These are phyloP conservation scores for Colletotrichum sp. DNA, from an alignment of 2,329 filamentous ascomycete genomes.

Conservation along the genomic window DNA sequence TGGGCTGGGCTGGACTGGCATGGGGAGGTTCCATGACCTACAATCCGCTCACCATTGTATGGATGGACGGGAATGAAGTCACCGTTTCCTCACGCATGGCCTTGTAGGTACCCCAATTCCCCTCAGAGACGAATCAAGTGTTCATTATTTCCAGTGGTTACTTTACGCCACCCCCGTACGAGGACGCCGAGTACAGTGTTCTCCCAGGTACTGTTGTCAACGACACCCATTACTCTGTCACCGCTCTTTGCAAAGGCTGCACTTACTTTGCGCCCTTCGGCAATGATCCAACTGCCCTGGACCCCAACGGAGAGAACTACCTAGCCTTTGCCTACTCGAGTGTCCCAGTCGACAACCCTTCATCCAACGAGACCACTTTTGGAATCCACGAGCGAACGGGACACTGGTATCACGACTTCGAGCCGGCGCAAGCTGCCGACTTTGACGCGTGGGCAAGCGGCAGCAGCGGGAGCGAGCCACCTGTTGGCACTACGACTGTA, in stretches of 20 bases:
- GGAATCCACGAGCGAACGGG: slow-evolving; percentile 48
- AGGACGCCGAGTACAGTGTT: slow-evolving; percentile 34
- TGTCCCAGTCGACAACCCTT: slow-evolving; percentile 40
- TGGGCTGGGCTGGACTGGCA: slow-evolving; percentile 48
- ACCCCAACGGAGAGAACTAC: slow-evolving; percentile 39
- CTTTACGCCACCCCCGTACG: slow-evolving; percentile 34
- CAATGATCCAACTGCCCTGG: slow-evolving; percentile 39
- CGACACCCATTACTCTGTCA: slow-evolving; percentile 38
- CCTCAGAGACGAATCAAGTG: background rate
- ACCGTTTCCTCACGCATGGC: slow-evolving; percentile 41
- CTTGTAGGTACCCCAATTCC: slow-evolving; percentile 29
- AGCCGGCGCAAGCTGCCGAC: slow-evolving; percentile 33
- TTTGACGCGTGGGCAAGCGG: slow-evolving; percentile 33
- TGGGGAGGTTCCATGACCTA: slow-evolving; percentile 52
- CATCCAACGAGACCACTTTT: slow-evolving; percentile 39
- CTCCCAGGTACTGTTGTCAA: slow-evolving; percentile 39
- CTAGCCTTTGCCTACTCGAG: slow-evolving; percentile 45
- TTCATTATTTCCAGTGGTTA: slow-evolving; percentile 32
- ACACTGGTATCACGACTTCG: slow-evolving; percentile 44
- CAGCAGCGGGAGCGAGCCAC: slow-evolving; percentile 4
- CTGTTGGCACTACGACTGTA: background rate
- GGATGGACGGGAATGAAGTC: slow-evolving; percentile 43
- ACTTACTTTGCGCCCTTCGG: slow-evolving; percentile 46
- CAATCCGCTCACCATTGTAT: slow-evolving; percentile 45
- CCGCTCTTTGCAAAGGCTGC: slow-evolving; percentile 42